Evolutionary conservation across 2,329 filamentous ascomycete genomes (phyloP).

Genomic region (Penicillium sp.): DNA sequence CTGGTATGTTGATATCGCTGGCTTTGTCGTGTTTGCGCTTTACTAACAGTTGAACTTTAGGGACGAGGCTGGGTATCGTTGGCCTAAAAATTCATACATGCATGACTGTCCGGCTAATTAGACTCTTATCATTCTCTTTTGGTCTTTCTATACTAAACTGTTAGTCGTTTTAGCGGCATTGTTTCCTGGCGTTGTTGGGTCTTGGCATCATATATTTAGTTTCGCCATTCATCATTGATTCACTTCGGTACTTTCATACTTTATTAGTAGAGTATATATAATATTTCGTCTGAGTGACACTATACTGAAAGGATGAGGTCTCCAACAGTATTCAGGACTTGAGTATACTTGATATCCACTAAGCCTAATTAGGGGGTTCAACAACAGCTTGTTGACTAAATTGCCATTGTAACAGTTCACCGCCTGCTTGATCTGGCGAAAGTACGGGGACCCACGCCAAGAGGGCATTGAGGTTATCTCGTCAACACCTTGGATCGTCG

Average conservation of each 20-base stretch:
- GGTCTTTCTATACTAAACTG: slow-evolving; percentile 1
- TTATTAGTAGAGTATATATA: not conserved
- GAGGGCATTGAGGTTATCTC: not conserved
- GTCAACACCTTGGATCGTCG: not conserved
- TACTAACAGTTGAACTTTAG: slow-evolving; percentile 18
- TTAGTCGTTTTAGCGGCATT: slow-evolving; percentile 24
- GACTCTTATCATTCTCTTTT: not conserved
- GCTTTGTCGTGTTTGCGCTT: not conserved
- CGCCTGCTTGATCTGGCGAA: not conserved
- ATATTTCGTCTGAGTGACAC: not conserved
- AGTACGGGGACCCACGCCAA: not conserved
- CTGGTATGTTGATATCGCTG: slow-evolving; percentile 42
- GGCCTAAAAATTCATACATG: slow-evolving; percentile 56
- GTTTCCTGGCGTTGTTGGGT: slow-evolving; percentile 21
- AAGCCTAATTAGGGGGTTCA: not conserved
- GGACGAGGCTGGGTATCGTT: slow-evolving; percentile 46
- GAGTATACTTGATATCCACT: not conserved
- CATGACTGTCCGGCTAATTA: slow-evolving; percentile 42
- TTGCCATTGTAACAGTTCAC: not conserved
- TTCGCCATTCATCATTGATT: not conserved
- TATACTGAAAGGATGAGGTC: not conserved
- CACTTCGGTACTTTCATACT: not conserved
- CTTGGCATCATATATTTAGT: slow-evolving; percentile 9
- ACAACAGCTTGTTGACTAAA: not conserved
- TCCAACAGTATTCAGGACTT: not conserved